A percentile compares a stretch with the other conserved stretches of the same genome.
phyloP scores from a whole-genome alignment of 495 filamentous ascomycete genomes.

The Trichoderma reesei region DNA sequence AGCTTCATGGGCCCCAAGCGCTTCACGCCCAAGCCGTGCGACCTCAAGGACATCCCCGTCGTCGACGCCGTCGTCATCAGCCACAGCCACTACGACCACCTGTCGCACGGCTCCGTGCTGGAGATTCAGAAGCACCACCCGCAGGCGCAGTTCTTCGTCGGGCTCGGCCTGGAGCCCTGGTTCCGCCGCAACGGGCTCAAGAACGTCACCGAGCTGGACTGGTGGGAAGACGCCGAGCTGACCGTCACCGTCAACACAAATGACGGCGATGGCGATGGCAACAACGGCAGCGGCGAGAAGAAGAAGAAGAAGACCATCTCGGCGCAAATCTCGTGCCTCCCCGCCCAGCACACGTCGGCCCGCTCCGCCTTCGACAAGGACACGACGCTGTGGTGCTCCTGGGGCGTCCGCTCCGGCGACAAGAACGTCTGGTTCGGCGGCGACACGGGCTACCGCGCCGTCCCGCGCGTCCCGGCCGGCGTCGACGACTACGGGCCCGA shows the following conservation, averaged over 20 bases:
- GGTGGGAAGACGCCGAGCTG: slow-evolving; percentile 83
- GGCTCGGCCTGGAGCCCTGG: slow-evolving; percentile 82
- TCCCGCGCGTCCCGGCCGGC: slow-evolving; percentile 54
- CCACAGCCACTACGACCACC: slow-evolving; percentile 91
- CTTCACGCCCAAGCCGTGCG: slow-evolving; percentile 69
- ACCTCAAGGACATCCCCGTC: slow-evolving; percentile 67
- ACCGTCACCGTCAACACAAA: slow-evolving; percentile 33
- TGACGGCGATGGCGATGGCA: neutral
- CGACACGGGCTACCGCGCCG: slow-evolving; percentile 74
- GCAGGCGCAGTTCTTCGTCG: slow-evolving; percentile 79
- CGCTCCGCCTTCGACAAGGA: slow-evolving; percentile 57
- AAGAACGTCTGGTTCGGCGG: slow-evolving; percentile 70
- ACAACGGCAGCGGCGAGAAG: neutral
- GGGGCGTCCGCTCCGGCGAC: slow-evolving; percentile 66
- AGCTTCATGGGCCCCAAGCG: slow-evolving; percentile 65
- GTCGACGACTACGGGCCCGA: slow-evolving; percentile 66
- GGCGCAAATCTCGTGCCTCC: slow-evolving; percentile 72
- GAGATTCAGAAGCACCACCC: slow-evolving; percentile 64
- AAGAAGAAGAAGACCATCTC: slow-evolving; percentile 39
- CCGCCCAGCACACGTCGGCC: slow-evolving; percentile 75
- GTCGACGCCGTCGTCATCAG: slow-evolving; percentile 88
- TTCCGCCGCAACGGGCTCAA: slow-evolving; percentile 57
- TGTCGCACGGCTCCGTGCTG: slow-evolving; percentile 64
- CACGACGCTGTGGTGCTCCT: slow-evolving; percentile 78
- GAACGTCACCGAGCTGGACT: slow-evolving; percentile 83